Conservation (phyloP, 2,329 filamentous ascomycete genomes). For the Zasmidium citrigriseum region DNA sequence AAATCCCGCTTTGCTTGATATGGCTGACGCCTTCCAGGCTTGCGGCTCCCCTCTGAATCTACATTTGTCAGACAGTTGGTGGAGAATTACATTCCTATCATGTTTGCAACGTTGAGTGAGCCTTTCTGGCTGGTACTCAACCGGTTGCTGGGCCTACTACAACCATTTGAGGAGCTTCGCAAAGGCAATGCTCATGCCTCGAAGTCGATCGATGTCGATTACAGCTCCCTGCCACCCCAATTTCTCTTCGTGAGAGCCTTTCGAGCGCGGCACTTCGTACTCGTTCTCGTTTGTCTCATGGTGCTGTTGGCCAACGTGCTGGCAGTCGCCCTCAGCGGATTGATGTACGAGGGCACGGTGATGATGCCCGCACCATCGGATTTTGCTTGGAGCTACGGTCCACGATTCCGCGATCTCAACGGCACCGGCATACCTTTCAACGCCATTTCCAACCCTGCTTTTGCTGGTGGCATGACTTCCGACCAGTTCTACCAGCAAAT, state of each 20-base stretch:
- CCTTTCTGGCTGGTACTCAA: conserved; percentile 60
- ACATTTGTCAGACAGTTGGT: conserved; percentile 43
- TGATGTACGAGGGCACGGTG: conserved; percentile 48
- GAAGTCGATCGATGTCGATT: conserved; percentile 46
- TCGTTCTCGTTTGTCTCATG: conserved; percentile 51
- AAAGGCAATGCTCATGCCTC: conserved; percentile 38
- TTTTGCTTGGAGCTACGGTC: background rate
- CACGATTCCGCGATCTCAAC: conserved; percentile 24
- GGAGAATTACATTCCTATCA: conserved; percentile 56
- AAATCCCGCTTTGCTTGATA: too few species aligned
- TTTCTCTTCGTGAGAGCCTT: conserved; percentile 51
- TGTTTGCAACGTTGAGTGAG: conserved; percentile 58
- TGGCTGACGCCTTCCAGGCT: conserved; percentile 29
- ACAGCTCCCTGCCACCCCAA: conserved; percentile 59
- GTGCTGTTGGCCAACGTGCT: conserved; percentile 56
- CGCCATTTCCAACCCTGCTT: conserved; percentile 19
- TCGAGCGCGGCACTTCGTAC: conserved; percentile 45
- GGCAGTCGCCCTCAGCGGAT: conserved; percentile 52
- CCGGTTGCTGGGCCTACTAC: conserved; percentile 54
- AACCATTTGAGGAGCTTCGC: conserved; percentile 56
- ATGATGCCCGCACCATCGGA: conserved; percentile 9
- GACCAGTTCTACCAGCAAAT: conserved; percentile 47
- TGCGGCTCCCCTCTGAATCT: conserved; percentile 39
- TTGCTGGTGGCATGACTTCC: conserved; percentile 28
- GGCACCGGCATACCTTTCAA: conserved; percentile 28